A percentile compares a stretch with the other conserved stretches of the same genome.
phyloP scores from a whole-genome alignment of 768 basidiomycete species.

The Udeniomyces megalosporus region DNA sequence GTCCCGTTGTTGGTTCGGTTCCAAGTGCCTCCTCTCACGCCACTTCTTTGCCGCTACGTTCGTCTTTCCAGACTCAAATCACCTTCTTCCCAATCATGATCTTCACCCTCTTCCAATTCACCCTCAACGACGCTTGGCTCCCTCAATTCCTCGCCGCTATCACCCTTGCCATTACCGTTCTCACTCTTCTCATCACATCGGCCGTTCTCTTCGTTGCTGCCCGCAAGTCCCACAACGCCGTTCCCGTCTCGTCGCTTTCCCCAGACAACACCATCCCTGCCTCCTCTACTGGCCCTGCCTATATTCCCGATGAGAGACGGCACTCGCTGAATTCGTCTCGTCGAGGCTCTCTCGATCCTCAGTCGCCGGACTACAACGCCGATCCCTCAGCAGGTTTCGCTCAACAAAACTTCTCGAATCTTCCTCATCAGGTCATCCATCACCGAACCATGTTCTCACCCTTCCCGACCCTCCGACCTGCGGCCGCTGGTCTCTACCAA shows the following conservation, averaged over 20 bases:
- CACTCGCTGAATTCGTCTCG: not conserved
- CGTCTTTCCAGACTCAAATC: constrained; percentile 41
- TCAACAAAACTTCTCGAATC: not conserved
- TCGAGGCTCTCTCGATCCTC: constrained; percentile 25
- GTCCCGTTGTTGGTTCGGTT: not conserved
- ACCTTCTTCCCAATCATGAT: constrained; percentile 51
- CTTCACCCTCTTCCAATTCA: constrained; percentile 83
- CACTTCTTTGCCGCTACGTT: not conserved
- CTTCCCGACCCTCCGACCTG: constrained; percentile 7
- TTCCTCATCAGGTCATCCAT: not conserved
- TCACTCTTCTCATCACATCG: constrained; percentile 30
- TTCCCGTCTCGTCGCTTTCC: not conserved
- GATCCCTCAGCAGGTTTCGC: not conserved
- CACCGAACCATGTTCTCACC: constrained; percentile 13
- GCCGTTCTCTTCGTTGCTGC: constrained; percentile 8
- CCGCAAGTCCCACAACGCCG: not conserved
- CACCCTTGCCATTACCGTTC: constrained; percentile 40
- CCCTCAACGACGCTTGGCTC: constrained; percentile 72
- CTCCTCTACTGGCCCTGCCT: constrained; percentile 40
- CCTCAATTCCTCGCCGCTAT: constrained; percentile 63
- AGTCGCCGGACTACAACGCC: not conserved
- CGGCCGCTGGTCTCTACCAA: constrained; percentile 29
- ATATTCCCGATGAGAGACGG: constrained; percentile 30
- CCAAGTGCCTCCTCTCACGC: not conserved
- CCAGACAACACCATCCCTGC: constrained; percentile 25